Conservation (phyloP, 148 eudicot genomes). For the Silene uniflora region DNA sequence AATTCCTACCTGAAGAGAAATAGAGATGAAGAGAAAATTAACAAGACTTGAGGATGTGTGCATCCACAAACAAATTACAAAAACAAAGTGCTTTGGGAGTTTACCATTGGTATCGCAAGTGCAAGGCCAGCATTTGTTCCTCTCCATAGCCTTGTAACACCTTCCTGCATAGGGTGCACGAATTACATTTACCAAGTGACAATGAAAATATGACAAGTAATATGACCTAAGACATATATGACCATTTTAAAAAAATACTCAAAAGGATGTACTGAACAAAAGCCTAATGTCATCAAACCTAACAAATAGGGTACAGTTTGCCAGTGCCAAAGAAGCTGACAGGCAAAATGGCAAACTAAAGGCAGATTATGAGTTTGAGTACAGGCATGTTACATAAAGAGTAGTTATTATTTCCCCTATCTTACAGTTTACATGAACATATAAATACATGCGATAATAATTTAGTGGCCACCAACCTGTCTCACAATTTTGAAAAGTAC, state of each 20-base stretch:
- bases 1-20: slow-evolving; percentile 66
- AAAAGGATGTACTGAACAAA: neutral
- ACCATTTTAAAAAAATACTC: neutral
- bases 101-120: slow-evolving; percentile 91
- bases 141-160: slow-evolving; percentile 81
- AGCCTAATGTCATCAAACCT: neutral
- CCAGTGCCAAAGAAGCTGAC: neutral
- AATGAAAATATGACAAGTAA: neutral
- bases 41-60: neutral
- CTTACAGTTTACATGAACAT: neutral
- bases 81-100: slow-evolving; percentile 18
- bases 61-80: neutral
- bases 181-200: neutral
- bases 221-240: neutral
- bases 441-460: neutral
- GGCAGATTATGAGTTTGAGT: neutral
- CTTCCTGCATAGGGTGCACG: slow-evolving; percentile 58
- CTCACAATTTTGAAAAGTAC: slow-evolving; percentile 78
- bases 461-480: slow-evolving; percentile 52
- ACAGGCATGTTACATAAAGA: neutral
- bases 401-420: neutral
- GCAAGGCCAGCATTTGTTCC: slow-evolving; percentile 97
- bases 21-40: neutral
- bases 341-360: neutral
- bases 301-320: neutral